Evolutionary conservation across 441 rosid species (phyloP).

Genomic region (Gossypium gossypioides): DNA sequence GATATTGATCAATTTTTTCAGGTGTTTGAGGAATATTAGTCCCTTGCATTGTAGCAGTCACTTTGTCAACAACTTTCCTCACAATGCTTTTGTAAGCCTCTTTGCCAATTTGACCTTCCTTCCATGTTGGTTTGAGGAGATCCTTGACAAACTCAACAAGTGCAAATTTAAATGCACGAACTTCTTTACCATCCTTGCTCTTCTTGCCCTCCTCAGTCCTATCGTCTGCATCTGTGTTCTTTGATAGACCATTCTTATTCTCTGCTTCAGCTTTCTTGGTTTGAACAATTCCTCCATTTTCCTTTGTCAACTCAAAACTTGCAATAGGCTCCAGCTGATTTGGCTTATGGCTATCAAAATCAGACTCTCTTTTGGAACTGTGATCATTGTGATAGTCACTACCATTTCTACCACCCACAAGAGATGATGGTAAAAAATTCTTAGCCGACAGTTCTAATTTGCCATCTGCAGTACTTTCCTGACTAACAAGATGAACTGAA

Average conservation of each 20-base stretch:
- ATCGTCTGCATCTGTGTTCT: constrained; percentile 41
- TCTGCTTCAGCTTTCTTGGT: constrained; percentile 24
- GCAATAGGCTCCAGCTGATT: constrained; percentile 27
- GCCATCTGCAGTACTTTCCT: constrained; percentile 23
- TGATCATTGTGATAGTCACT: constrained; percentile 14
- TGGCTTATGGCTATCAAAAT: constrained; percentile 16
- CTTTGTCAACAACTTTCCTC: constrained; percentile 92
- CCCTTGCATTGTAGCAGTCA: constrained; percentile 62
- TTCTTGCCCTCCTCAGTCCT: constrained; percentile 56
- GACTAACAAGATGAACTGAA: constrained; percentile 14
- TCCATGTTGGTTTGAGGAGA: constrained; percentile 86
- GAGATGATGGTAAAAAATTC: constrained; percentile 24
- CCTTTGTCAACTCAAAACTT: constrained; percentile 23
- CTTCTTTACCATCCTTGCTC: constrained; percentile 59
- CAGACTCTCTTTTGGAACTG: constrained; percentile 19
- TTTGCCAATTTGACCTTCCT: constrained; percentile 79
- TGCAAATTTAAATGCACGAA: constrained; percentile 79
- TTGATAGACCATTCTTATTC: constrained; percentile 27
- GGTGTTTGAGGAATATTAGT: constrained; percentile 74
- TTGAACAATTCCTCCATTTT: constrained; percentile 28
- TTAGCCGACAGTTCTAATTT: constrained; percentile 20
- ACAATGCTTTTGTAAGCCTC: constrained; percentile 86
- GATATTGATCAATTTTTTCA: constrained; percentile 79
- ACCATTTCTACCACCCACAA: constrained; percentile 22
- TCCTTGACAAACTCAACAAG: constrained; percentile 83